These are phyloP conservation scores for Allium sativum DNA, from an alignment of 106 monocot genomes.

Conservation along the genomic window DNA sequence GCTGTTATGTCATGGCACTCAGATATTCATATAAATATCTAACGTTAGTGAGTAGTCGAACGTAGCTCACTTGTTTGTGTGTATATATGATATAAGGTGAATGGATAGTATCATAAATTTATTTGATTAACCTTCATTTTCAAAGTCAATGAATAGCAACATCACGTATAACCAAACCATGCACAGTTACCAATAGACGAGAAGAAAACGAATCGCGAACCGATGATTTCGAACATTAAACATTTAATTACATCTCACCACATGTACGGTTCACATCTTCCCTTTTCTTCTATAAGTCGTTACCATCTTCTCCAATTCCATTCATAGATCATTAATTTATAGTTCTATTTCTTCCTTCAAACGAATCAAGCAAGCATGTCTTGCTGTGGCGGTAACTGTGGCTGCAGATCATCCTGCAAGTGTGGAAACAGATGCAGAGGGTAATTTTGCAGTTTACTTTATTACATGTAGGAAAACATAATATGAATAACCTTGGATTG, in stretches of 20 bases:
- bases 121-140: too few species aligned
- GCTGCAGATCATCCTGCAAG: slow-evolving; percentile 3
- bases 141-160: too few species aligned
- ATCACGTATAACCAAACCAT: too few species aligned
- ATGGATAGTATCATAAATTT: too few species aligned
- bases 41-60: too few species aligned
- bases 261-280: slow-evolving; percentile 3
- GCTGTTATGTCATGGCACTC: too few species aligned
- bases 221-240: not conserved
- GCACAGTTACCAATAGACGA: too few species aligned
- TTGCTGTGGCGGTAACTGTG: slow-evolving; percentile 11
- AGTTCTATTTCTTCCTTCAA: not conserved
- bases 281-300: slow-evolving; percentile 5
- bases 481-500: too few species aligned
- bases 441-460: not conserved
- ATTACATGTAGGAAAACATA: too few species aligned
- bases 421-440: slow-evolving; percentile 10
- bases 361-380: not conserved
- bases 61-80: too few species aligned
- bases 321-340: not conserved
- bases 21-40: too few species aligned
- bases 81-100: too few species aligned
- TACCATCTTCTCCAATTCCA: not conserved
- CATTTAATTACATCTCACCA: not conserved
- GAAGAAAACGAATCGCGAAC: not conserved